Evolutionary conservation across 2,329 filamentous ascomycete species (phyloP).

Genomic region (Botrytis pseudocinerea): DNA sequence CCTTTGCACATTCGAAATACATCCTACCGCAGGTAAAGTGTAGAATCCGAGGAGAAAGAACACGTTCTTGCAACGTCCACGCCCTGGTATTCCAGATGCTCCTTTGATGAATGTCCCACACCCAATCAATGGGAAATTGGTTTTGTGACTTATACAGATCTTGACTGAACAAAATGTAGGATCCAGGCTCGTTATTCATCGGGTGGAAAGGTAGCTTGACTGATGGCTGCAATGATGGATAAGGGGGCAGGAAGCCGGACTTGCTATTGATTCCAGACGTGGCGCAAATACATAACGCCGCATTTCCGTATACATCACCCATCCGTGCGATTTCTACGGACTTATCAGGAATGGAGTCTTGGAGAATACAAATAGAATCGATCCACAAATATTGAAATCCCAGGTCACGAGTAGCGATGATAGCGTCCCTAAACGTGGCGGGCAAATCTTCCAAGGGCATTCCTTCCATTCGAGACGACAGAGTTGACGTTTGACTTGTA

Average conservation of each 20-base stretch:
- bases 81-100: not conserved
- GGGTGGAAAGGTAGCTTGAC: not conserved
- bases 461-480: not conserved
- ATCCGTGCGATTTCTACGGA: not conserved
- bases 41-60: not conserved
- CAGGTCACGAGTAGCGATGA: not conserved
- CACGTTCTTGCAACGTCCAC: not conserved
- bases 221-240: not conserved
- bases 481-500: not conserved
- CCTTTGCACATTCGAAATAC: not conserved
- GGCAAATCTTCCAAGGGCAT: not conserved
- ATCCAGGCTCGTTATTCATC: not conserved
- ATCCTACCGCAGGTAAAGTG: not conserved
- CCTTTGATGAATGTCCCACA: not conserved
- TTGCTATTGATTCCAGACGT: not conserved
- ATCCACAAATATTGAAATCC: not conserved
- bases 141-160: not conserved
- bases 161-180: not conserved
- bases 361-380: not conserved
- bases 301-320: not conserved
- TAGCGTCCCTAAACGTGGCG: not conserved
- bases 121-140: not conserved
- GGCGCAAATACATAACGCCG: not conserved
- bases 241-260: not conserved
- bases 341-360: not conserved